Evolutionary conservation across 2,329 filamentous ascomycete genomes (phyloP), one percentile per base, ranked within the genome.

Genomic region (Colletotrichum orbiculare): DNA sequence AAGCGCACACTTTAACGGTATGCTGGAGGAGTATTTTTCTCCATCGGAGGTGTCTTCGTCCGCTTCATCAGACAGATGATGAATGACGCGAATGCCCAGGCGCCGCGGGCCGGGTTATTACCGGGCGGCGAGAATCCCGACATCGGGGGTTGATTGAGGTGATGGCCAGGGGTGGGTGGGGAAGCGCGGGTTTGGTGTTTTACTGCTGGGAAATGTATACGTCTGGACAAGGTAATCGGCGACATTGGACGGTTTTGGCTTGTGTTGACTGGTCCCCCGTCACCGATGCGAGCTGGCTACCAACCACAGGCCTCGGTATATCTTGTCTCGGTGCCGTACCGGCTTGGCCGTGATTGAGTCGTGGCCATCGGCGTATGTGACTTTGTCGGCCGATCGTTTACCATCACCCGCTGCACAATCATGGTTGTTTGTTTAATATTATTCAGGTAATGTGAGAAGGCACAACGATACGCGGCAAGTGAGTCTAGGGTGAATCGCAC

Each of bases 51-150:
- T 56, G 52, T 56, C 52, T 65, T 65, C 47, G 39, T 65, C 62
- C 62, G 62, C 62, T 25, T 25, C 35, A 41, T 13, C n/a, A 41
- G 17, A 15, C 4, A 47, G 47, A 50, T 15, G 25, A 54, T 62
- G 52, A 47, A 65, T 63, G 63, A 65, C 63, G 63, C 63, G 46
- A 65, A 48, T 25, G 47, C 47, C 63, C 47, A 53, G 52, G 45
- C 17, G 39, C 17, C 15, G 52, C 37, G 47, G 42, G 35, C 63
- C 63, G 63, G 63, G 46, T 57, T 62, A 66, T 66, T 62, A 37
- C 63, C 63, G 59, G 47, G 47, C 47, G 62, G 58, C 34, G 17
- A 52, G 37, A 46, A 43, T 43, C 47, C 63, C 63, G 52, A 66
- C 58, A 56, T 66, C 58, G 63, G 62, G 42, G 52, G 45, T 49